Percentiles rank a stretch among this genome's conserved stretches.
phyloP scores from a whole-genome alignment of 164 flowering plant genomes.

The Umbellularia californica region DNA sequence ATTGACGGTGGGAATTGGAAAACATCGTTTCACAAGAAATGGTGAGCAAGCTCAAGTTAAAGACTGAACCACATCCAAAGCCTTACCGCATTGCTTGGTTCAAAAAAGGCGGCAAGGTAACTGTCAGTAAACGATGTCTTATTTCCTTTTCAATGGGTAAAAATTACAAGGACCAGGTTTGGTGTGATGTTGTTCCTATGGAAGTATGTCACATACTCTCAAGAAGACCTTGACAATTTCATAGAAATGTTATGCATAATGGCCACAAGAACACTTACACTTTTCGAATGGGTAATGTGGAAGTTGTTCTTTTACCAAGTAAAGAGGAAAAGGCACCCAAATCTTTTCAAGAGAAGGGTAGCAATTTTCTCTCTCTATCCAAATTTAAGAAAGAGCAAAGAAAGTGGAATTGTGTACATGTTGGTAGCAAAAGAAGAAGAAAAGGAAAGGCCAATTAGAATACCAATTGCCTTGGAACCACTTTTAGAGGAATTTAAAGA shows the following conservation, averaged over 20 bases:
- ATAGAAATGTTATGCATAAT: neutral
- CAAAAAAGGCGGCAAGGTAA: too few relatives aligned
- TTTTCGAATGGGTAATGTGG: neutral
- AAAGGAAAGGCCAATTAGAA: neutral
- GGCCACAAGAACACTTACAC: neutral
- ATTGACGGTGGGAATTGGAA: neutral
- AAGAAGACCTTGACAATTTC: neutral
- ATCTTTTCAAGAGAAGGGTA: neutral
- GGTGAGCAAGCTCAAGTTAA: neutral
- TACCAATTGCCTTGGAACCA: neutral
- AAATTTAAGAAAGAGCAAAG: neutral
- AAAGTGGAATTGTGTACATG: neutral
- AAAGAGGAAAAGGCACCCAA: neutral
- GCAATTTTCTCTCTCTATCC: neutral
- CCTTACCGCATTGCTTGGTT: neutral
- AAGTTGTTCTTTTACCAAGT: neutral
- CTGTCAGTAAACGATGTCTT: neutral
- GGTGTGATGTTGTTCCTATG: neutral
- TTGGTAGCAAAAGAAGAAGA: neutral
- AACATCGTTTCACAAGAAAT: neutral
- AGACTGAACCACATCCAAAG: neutral
- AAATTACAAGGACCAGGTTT: neutral
- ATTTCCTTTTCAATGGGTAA: neutral
- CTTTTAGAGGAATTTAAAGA: neutral
- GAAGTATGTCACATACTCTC: neutral